Evolutionary conservation across 108 stramenopile genomes (phyloP).

Genomic region (Skeletonema grethae): DNA sequence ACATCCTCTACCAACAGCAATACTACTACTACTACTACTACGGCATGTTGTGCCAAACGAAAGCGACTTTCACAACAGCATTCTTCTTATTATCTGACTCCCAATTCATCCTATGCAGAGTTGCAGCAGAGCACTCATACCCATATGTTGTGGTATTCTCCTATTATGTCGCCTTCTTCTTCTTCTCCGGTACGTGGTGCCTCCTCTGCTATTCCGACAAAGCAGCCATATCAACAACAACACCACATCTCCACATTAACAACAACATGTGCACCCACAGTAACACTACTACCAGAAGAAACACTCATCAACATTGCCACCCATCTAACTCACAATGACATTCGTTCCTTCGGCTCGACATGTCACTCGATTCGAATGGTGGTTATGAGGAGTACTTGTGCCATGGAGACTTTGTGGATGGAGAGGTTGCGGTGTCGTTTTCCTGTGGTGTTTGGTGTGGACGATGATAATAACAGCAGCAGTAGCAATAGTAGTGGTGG

Average conservation of each 20-base stretch:
- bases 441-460: neutral
- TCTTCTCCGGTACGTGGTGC: neutral
- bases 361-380: neutral
- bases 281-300: constrained; percentile 10
- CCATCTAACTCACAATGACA: constrained; percentile 6
- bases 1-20: neutral
- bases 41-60: constrained; percentile 2
- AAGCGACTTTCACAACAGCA: constrained; percentile 1
- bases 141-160: neutral
- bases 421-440: neutral
- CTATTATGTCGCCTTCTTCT: no score
- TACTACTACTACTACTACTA: no score
- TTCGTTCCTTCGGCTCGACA: neutral
- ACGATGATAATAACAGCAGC: neutral
- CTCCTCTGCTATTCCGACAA: no score
- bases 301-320: neutral
- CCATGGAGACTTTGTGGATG: constrained; percentile 7
- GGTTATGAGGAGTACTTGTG: neutral
- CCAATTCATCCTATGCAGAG: constrained; percentile 8
- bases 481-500: no score
- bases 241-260: neutral
- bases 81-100: neutral
- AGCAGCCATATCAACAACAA: neutral
- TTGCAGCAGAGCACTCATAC: neutral
- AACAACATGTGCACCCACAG: neutral